These are phyloP conservation scores for Babesia sp. DNA, from an alignment of 169 alveolate species.

Conservation along the genomic window DNA sequence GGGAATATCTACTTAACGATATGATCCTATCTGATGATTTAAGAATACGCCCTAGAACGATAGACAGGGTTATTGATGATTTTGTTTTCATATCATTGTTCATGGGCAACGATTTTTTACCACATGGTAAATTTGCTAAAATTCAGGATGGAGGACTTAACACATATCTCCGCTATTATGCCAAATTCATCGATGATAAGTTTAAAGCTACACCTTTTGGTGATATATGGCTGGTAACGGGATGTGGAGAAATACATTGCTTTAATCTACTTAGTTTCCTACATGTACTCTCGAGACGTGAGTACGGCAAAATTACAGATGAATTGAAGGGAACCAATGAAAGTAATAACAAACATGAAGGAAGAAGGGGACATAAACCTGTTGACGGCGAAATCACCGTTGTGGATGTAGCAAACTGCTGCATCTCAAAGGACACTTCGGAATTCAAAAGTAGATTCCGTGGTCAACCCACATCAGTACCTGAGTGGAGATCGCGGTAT, in stretches of 20 bases:
- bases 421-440: conserved; percentile 60
- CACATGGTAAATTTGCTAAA: conserved; percentile 76
- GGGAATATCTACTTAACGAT: conserved; percentile 85
- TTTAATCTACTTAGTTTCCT: conserved; percentile 40
- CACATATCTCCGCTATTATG: conserved; percentile 48
- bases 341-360: neutral
- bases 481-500: conserved; percentile 62
- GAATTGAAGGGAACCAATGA: conserved; percentile 26
- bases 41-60: conserved; percentile 57
- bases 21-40: conserved; percentile 58
- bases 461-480: conserved; percentile 53
- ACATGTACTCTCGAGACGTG: conserved; percentile 26
- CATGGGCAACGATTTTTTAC: conserved; percentile 96
- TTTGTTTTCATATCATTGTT: conserved; percentile 91
- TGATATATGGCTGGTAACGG: conserved; percentile 56
- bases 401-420: conserved; percentile 46
- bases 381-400: conserved; percentile 24
- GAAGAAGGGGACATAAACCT: neutral
- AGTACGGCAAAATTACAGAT: conserved; percentile 10
- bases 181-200: conserved; percentile 48
- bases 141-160: conserved; percentile 65
- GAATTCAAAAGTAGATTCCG: conserved; percentile 60
- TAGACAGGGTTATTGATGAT: conserved; percentile 90
- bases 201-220: conserved; percentile 18
- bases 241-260: conserved; percentile 63